Base-by-base conservation (phyloP, 768 basidiomycete species). In the Macrolepiota fuliginosa region DNA sequence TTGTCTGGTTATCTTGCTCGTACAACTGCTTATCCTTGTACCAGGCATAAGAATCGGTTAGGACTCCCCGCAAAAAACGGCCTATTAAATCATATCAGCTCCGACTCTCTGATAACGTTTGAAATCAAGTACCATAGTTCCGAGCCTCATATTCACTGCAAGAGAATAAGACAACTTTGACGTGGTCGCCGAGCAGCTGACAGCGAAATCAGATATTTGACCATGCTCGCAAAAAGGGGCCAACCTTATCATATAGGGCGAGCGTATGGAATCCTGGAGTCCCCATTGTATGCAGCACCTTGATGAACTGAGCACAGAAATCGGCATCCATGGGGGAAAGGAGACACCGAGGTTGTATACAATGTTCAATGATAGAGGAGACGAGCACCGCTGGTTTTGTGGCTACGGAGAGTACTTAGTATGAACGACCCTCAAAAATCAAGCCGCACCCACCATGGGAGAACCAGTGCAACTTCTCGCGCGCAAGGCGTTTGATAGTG, bases 241-340 rank as follows among this genome's bases (percentile, higher is more conserved):
- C 45, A 59, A 91, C 94, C 76, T 85, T 89, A 73, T 96, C 89
- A 68, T 95, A 97, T 62, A 90, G 87, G 69, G 85, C 83, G 11
- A 97, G 73, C 0, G 94, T 94, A 39, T 90, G 88, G 72, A 98
- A 99, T 1, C 90, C 89, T 9, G 87, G 85, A 0, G 96, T 96
- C n/a, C 93, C 95, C 70, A 89, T 85, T 13, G 84, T 82, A 66
- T 99, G 97, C 63, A 98, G 79, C 13, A 89, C 81, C 70, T 90
- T 90, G 72, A 98, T 90, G 68, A 98, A 89, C 65, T 93, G 91
- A 2, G 93, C 90, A 60, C 94, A 94, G 66, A 88, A 99, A 59
- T 96, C 90, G 25, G 97, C 96, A 73, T 99, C 97, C 86, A 95
- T 92, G 0, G 95, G 95, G 0, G 96, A 96, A n/a, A 98, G 77